Evolutionary conservation across 2,329 filamentous ascomycete genomes (phyloP), one percentile per base, ranked within the genome.

Genomic region (Botryotinia convoluta): DNA sequence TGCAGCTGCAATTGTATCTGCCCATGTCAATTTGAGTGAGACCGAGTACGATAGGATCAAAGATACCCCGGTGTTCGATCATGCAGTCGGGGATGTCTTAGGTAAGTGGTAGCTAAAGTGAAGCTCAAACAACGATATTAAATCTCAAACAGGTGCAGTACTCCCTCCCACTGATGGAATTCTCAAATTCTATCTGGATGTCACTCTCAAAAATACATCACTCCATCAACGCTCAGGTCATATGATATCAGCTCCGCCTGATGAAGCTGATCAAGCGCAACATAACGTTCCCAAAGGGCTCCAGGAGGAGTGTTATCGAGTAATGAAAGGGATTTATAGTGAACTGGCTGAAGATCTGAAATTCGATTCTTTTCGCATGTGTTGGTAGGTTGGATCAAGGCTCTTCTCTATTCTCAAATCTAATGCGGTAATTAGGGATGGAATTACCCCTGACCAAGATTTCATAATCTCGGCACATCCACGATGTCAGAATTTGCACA

Each of bases 151-250:
- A 78, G 77, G 77, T 22, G 71, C 77, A 61, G 74, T 76, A n/a
- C 83, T 87, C 9, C 85, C 85, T 22, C 86, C 86, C 14, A 76
- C 79, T 5, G 82, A 86, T 45, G 85, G 86, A 1, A 82, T 86
- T 3, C 83, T 91, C 74, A 91, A 91, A 79, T 89, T 90, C 82
- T 90, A 89, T 74, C 88, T 88, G 77, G 84, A 89, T 68, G 84
- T 85, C 32, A 88, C 87, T 72, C 87, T 90, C 77, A 87, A 84
- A 59, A 90, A 90, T 78, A 86, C 84, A 10, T 79, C 84, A 37
- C 81, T 81, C 0, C 84, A 84, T 74, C 84, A 85, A 0, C 71
- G 81, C 3, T 86, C 85, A 2, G 86, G 87, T 2, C 84, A 86
- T 74, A 81, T 79, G 67, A 87, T 91, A 76, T 89, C 88, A 0